Percentiles rank a stretch among this genome's conserved stretches.
Evolutionary conservation across 2,329 filamentous ascomycete genomes (phyloP).

Genomic region (Calonectria naviculata): DNA sequence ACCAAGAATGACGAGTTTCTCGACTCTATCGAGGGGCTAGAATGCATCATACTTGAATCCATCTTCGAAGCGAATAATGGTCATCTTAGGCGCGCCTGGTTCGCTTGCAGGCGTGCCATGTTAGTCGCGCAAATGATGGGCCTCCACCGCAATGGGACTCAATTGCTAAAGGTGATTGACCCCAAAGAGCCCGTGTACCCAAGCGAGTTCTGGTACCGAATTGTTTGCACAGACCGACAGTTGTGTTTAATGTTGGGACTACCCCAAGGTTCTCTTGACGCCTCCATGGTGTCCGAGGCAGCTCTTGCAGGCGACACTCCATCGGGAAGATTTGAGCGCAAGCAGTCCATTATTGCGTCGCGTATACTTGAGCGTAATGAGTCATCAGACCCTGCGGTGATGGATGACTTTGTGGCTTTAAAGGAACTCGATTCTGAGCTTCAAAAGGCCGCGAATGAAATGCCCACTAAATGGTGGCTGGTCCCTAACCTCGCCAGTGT

Average conservation of each 20-base stretch:
- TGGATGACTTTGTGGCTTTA: slow-evolving; percentile 38
- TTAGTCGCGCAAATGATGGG: slow-evolving; percentile 56
- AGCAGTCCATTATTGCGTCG: slow-evolving; percentile 44
- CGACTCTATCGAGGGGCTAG: slow-evolving; percentile 60
- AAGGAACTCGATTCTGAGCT: slow-evolving; percentile 47
- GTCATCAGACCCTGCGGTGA: slow-evolving; percentile 15
- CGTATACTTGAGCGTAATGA: slow-evolving; percentile 53
- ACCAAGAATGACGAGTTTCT: slow-evolving; percentile 60
- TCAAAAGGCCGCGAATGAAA: slow-evolving; percentile 39
- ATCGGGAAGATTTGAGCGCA: slow-evolving; percentile 44
- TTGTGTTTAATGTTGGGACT: slow-evolving; percentile 54
- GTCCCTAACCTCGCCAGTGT: slow-evolving; percentile 38
- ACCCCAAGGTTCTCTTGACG: slow-evolving; percentile 43
- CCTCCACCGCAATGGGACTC: slow-evolving; percentile 22
- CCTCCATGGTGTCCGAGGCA: slow-evolving; percentile 28
- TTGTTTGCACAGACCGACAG: slow-evolving; percentile 50
- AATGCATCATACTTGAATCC: slow-evolving; percentile 58
- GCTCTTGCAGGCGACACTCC: slow-evolving; percentile 36
- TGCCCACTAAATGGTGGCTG: slow-evolving; percentile 52
- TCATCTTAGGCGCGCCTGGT: slow-evolving; percentile 63
- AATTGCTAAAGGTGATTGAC: background rate
- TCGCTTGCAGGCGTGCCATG: slow-evolving; percentile 59
- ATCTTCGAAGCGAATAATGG: slow-evolving; percentile 62
- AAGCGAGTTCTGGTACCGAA: slow-evolving; percentile 49
- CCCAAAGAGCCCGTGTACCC: slow-evolving; percentile 5